Evolutionary conservation across 2,329 filamentous ascomycete genomes (phyloP), one percentile per base, ranked within the genome.

Genomic region (Phaeosphaeria sp.): DNA sequence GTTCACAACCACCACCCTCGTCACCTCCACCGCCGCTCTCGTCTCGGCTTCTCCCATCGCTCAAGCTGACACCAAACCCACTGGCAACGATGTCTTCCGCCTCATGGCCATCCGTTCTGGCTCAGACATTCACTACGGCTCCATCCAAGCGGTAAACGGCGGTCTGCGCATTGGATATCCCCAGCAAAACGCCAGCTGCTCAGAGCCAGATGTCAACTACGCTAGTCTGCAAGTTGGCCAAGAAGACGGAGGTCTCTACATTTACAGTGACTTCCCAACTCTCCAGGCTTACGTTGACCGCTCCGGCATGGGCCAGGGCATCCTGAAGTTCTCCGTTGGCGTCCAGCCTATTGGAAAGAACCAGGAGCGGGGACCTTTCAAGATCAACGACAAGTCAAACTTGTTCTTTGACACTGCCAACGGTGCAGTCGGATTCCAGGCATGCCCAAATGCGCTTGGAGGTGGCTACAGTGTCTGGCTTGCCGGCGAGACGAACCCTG

Each of bases 261-360:
- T 85, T 87, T 72, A 77, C 77, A 63, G 71, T 87, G 62, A 47
- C 78, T 25, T 73, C 18, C 76, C 71, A 17, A 73, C 74, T 3
- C 85, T 87, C 75, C 74, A 81, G 67, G 57, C 84, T 53, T 87
- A 69, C 58, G 81, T 81, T 43, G 85, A 88, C 70, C 81, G 82
- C 47, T 85, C 82, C 46, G 85, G 84, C 67, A 86, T 87, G 84
- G 85, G 83, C 81, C 81, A 67, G 58, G 86, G 86, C 50, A 74
- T 78, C 21, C 66, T 87, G 43, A 80, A 81, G 43, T 88, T 86
- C 77, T 80, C 80, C 33, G 84, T 80, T 3, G 82, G 81, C 43
- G 80, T 65, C 40, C 65, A 80, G 63, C 54, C 65, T 6, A 55
- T 75, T 0, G 78, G 80, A 27, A 65, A 36, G 30, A 36, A 36